These are phyloP conservation scores for Curvularia hawaiiensis DNA, from an alignment of 2,329 filamentous ascomycete species.

Conservation along the genomic window DNA sequence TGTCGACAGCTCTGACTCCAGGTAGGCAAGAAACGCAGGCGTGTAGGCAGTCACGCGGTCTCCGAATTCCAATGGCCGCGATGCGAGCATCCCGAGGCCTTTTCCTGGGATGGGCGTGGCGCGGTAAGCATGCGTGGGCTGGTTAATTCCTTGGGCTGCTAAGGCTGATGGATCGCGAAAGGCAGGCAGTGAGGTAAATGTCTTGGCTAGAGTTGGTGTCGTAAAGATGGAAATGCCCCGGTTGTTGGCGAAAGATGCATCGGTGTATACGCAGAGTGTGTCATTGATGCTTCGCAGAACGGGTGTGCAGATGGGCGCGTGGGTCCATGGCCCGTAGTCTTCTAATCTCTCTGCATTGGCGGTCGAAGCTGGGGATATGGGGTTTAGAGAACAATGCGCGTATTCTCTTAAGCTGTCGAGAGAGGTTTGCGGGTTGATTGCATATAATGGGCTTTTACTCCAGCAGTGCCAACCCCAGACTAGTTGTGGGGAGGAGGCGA, in stretches of 20 bases:
- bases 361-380: background rate
- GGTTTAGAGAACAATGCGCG: background rate
- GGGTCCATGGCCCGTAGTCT: slow-evolving; percentile 30
- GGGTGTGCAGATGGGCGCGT: slow-evolving; percentile 34
- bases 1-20: slow-evolving; percentile 35
- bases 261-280: slow-evolving; percentile 42
- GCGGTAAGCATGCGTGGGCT: slow-evolving; percentile 23
- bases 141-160: slow-evolving; percentile 24
- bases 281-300: slow-evolving; percentile 26
- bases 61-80: slow-evolving; percentile 23
- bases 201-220: slow-evolving; percentile 32
- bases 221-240: slow-evolving; percentile 45
- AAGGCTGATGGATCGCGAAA: slow-evolving; percentile 26
- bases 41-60: slow-evolving; percentile 40
- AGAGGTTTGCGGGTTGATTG: slow-evolving; percentile 21
- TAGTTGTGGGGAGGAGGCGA: background rate
- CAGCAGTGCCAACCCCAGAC: slow-evolving; percentile 33
- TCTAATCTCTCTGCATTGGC: background rate
- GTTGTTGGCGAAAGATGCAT: slow-evolving; percentile 30
- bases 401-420: slow-evolving; percentile 15
- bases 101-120: slow-evolving; percentile 33
- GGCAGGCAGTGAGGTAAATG: slow-evolving; percentile 30
- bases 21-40: slow-evolving; percentile 38
- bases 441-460: slow-evolving; percentile 26
- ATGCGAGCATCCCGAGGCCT: slow-evolving; percentile 41